These are phyloP conservation scores for Wallacemonas sp. DNA, from an alignment of 208 protist genomes.

Conservation along the genomic window DNA sequence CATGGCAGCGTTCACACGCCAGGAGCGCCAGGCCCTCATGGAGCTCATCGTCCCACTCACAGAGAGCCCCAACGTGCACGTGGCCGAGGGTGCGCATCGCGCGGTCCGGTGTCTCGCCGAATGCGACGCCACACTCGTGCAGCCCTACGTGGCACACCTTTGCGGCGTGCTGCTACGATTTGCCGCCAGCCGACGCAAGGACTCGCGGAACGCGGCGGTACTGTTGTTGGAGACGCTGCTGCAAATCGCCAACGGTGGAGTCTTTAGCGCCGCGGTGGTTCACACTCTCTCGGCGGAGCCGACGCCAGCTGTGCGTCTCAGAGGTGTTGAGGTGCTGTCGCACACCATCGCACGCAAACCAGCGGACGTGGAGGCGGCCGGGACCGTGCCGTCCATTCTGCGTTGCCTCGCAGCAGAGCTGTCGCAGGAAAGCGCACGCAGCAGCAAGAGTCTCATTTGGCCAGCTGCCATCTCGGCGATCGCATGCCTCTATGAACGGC, in stretches of 20 bases:
- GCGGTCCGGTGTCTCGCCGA: slow-evolving; percentile 33
- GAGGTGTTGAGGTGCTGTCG: not conserved
- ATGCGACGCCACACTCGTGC: slow-evolving; percentile 10
- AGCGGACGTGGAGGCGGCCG: not conserved
- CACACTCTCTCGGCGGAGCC: slow-evolving; percentile 2
- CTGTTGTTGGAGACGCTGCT: slow-evolving; percentile 8
- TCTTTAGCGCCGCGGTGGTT: not conserved
- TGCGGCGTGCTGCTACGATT: slow-evolving; percentile 5
- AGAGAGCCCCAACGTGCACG: slow-evolving; percentile 13
- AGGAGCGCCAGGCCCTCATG: slow-evolving; percentile 21
- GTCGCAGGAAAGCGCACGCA: not conserved
- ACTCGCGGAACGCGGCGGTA: slow-evolving; percentile 2
- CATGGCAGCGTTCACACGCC: slow-evolving; percentile 11
- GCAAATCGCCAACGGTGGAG: not conserved
- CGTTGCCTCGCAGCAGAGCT: slow-evolving; percentile 7
- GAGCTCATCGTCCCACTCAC: slow-evolving; percentile 2
- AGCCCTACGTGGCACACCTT: slow-evolving; percentile 12
- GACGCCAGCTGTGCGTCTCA: not conserved
- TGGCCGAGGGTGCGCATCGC: slow-evolving; percentile 33
- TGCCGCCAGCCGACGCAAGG: not conserved
- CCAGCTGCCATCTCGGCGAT: not conserved
- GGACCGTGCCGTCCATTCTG: not conserved
- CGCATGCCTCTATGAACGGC: not conserved
- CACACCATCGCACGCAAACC: not conserved
- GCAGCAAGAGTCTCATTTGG: not conserved